Evolutionary conservation across 129 eudicot genomes (phyloP), one percentile per base, ranked within the genome.

Genomic region (Flaveria linearis): DNA sequence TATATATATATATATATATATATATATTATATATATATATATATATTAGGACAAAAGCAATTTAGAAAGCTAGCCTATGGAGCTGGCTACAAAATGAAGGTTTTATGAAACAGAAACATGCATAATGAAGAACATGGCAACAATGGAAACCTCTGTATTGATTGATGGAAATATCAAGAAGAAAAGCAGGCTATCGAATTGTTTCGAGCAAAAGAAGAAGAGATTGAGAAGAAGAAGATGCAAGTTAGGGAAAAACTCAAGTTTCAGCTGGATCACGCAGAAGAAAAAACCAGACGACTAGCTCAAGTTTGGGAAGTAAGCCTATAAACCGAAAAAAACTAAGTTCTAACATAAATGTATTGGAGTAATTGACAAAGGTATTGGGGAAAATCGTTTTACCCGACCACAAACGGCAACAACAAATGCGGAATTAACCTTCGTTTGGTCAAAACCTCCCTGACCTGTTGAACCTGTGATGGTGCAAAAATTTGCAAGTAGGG

Each of bases 271-370:
- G 73, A 69, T 30, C 87, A 88, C 5, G 91, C 87, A 9, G 87
- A 86, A 63, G 87, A 84, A 67, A 83, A 87, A 79, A 80, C 96
- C 25, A 80, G 61, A 66, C 86, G 89, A 16, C 64, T 86, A 36
- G 77, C 89, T 9, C 86, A 77, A 77, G 80, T 89, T 67, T 89
- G 95, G 95, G 89, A 89, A 58, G 93, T 88, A 80, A 85, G 87
- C 53, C 20, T 0, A 0, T 45, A 2, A 45, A 45, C 13, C 15
- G 45, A 5, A 11, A 22, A 20, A 65, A 65, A 20, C 56, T 17
- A 41, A 62, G 50, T 75, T 26, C 22, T 68, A 63, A 67, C 66
- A 52, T 76, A 16, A 50, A 36, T 67, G 13, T 14, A 23, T 45
- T 73, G 22, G 30, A 53, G 66, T 53, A 51, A 33, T 72, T 72